A percentile compares a stretch with the other conserved stretches of the same genome.
Conservation (phyloP, 805 yeast species). For the Wilhelminamyces savonicus region DNA sequence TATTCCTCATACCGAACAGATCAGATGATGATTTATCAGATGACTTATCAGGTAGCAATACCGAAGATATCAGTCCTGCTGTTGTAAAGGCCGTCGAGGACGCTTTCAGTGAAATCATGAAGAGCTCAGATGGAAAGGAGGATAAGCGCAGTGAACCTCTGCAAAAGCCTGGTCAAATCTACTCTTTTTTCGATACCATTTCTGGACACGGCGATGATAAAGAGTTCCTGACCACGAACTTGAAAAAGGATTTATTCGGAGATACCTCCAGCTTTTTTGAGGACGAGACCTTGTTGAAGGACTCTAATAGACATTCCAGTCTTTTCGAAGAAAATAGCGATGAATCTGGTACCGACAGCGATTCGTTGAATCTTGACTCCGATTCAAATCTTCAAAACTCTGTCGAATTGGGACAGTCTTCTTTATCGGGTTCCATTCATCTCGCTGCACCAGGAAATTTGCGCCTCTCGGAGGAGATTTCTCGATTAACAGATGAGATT, state of each 20-base stretch:
- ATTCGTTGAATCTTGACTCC: constrained; percentile 19
- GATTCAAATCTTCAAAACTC: constrained; percentile 12
- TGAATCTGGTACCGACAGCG: constrained; percentile 27
- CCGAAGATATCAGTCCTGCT: constrained; percentile 32
- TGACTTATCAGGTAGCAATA: no score
- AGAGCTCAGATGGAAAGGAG: constrained; percentile 7
- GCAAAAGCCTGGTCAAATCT: no score
- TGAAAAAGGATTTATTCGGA: constrained; percentile 15
- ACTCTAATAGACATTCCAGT: constrained; percentile 14
- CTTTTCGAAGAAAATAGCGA: constrained; percentile 33
- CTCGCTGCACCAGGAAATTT: constrained; percentile 67
- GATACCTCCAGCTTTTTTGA: constrained; percentile 28
- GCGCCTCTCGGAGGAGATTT: constrained; percentile 61
- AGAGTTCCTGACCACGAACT: no score
- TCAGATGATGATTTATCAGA: no score
- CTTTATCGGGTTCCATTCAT: no score
- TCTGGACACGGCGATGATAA: no score
- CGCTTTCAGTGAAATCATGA: constrained; percentile 58
- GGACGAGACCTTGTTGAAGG: constrained; percentile 4
- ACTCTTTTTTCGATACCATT: background rate
- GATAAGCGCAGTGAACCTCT: background rate
- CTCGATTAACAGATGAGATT: constrained; percentile 50
- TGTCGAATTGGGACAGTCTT: constrained; percentile 7
- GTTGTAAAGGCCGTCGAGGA: constrained; percentile 60
- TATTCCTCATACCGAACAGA: no score